Base-by-base conservation (phyloP, 2,329 filamentous ascomycete genomes). In the Aurifilum marmelostoma region DNA sequence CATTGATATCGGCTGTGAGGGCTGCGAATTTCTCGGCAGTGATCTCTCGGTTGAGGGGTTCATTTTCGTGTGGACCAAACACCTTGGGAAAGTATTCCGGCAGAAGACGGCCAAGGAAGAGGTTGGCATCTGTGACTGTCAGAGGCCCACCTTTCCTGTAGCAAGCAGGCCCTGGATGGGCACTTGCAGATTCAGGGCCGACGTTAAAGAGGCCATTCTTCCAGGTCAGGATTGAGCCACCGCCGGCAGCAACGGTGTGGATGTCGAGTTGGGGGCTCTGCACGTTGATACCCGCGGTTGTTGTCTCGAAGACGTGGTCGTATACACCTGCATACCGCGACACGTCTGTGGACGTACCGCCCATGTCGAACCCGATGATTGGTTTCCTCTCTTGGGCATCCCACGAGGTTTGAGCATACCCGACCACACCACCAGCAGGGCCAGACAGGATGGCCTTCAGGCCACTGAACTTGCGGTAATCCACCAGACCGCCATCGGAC, bases 261-360 rank as follows among this genome's bases (percentile, higher is more conserved):
- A 95, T 94, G 73, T 94, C 92, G 1, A 94, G 84, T 75, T 94
- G 92, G 0, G 92, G 92, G 1, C 89, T 91, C 72, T 94, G 91
- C 14, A 94, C 92, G 1, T 91, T 90, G 1, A 94, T 88, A 16
- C 92, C 92, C 0, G 92, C 92, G 0, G 91, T 93, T 0, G 90
- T 93, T 0, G 91, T 93, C 75, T 93, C 91, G 71, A 94, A 93
- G 0, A 81, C 76, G 61, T 83, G 80, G 37, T 81, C 81, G 41
- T 79, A 79, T 1, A 76, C 75, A 1, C 81, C 81, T 2, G 76
- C 89, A 73, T 91, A 93, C 50, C 91, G 83, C 34, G 88, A 91
- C 11, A 93, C 90, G 75, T 93, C 91, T 1, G 91, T 93, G 37
- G 87, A 90, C 0, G 91, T 93, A n/a, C 91, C 91, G 11, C 80